Evolutionary conservation across 164 flowering plant genomes (phyloP).

Genomic region (Echeveria elegans): DNA sequence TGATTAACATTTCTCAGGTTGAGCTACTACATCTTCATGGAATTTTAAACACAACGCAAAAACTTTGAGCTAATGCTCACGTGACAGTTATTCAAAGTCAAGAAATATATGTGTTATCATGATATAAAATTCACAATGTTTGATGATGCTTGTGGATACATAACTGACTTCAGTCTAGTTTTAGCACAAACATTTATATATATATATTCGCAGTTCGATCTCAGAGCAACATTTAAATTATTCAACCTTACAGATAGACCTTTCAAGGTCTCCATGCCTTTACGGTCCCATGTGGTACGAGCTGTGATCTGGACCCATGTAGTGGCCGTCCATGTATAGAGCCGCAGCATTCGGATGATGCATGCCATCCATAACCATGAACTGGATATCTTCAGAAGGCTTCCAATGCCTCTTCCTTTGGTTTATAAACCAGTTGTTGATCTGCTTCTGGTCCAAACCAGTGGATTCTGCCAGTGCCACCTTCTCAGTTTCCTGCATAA

Average conservation of each 20-base stretch:
- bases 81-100: no score
- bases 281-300: slow-evolving; percentile 3
- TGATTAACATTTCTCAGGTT: no score
- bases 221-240: not conserved
- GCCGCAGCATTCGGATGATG: slow-evolving; percentile 61
- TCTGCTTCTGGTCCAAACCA: slow-evolving; percentile 93
- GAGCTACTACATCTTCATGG: no score
- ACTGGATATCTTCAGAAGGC: slow-evolving; percentile 94
- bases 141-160: not conserved
- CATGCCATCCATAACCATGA: slow-evolving; percentile 91
- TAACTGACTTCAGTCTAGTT: not conserved
- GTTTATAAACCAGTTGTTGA: slow-evolving; percentile 95
- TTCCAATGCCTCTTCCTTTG: slow-evolving; percentile 99
- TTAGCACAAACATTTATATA: not conserved
- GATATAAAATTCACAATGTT: not conserved
- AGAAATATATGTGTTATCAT: not conserved
- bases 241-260: not conserved
- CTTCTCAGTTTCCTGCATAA: slow-evolving; percentile 77
- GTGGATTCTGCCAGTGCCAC: slow-evolving; percentile 93
- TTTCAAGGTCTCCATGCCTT: not conserved
- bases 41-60: no score
- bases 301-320: slow-evolving; percentile 28
- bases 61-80: no score
- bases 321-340: slow-evolving; percentile 78
- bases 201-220: not conserved